These are phyloP conservation scores for Rhodotorula graminis DNA, from an alignment of 768 basidiomycete genomes.

Conservation along the genomic window DNA sequence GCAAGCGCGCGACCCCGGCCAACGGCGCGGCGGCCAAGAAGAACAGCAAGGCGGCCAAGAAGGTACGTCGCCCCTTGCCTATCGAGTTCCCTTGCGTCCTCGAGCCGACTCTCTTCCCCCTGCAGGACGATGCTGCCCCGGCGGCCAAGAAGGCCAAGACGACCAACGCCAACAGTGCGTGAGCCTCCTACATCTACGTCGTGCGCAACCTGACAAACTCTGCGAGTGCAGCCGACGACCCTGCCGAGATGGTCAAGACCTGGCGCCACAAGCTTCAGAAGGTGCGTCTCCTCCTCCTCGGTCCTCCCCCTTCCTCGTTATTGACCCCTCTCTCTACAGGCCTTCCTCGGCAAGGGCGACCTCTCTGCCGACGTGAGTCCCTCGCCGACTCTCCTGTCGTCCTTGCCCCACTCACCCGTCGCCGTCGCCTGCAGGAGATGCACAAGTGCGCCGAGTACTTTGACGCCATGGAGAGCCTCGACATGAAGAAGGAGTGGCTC, in stretches of 20 bases:
- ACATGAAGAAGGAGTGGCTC: conserved; percentile 42
- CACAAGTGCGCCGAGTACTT: conserved; percentile 41
- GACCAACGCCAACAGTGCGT: not conserved
- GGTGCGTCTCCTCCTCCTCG: conserved; percentile 41
- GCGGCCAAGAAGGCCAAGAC: conserved; percentile 54
- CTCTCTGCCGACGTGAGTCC: conserved; percentile 25
- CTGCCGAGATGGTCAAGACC: conserved; percentile 58
- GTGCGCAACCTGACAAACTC: not conserved
- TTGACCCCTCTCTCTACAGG: conserved; percentile 8
- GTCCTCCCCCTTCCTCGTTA: conserved; percentile 32
- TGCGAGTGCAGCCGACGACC: conserved; percentile 13
- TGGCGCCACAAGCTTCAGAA: conserved; percentile 92
- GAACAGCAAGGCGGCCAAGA: conserved; percentile 52
- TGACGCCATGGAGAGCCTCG: conserved; percentile 41
- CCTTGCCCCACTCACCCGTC: not conserved
- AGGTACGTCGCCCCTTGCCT: conserved; percentile 6
- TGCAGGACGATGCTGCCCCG: conserved; percentile 46
- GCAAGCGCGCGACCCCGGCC: conserved; percentile 44
- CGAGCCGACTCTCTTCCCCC: conserved; percentile 42
- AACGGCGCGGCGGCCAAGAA: conserved; percentile 18
- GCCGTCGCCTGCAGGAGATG: conserved; percentile 31
- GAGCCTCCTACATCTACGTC: too few relatives aligned
- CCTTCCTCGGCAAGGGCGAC: conserved; percentile 39
- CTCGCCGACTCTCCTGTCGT: too few relatives aligned
- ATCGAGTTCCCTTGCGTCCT: too few relatives aligned